A percentile compares a stretch with the other conserved stretches of the same genome.
phyloP scores from a whole-genome alignment of 208 protist species.

The Trypanosoma boissoni region DNA sequence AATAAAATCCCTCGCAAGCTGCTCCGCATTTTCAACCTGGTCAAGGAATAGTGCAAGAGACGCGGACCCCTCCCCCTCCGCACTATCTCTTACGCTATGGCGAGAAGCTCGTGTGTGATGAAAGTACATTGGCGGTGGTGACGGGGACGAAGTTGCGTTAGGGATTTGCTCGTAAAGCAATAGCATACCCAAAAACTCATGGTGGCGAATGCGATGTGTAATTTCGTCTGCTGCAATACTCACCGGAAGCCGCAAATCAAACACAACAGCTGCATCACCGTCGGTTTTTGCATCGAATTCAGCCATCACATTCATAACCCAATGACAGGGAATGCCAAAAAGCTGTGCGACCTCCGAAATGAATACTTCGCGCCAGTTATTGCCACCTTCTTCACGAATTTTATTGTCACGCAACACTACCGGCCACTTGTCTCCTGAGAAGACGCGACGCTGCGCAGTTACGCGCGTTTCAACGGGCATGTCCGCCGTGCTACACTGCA shows the following conservation, averaged over 20 bases:
- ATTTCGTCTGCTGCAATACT: conserved; percentile 10
- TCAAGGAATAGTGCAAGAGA: not conserved
- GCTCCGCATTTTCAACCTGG: not conserved
- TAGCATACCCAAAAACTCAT: conserved; percentile 21
- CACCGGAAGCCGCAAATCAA: conserved; percentile 21
- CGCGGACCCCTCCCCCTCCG: not conserved
- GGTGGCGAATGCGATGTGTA: conserved; percentile 4
- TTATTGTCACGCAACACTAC: conserved; percentile 11
- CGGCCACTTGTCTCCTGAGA: conserved; percentile 17
- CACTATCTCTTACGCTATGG: too few species aligned
- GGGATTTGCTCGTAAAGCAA: conserved; percentile 10
- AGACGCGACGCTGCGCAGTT: conserved; percentile 4
- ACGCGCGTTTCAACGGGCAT: conserved; percentile 1
- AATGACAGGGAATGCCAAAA: conserved; percentile 20
- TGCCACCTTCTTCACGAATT: not conserved
- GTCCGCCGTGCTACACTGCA: not conserved
- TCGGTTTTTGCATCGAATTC: not conserved
- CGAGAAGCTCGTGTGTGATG: too few species aligned
- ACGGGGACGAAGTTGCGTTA: not conserved
- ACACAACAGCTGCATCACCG: conserved; percentile 11
- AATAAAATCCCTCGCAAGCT: not conserved
- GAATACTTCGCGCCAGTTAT: conserved; percentile 21
- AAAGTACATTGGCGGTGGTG: too few species aligned
- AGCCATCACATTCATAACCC: conserved; percentile 16
- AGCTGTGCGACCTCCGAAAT: conserved; percentile 3